Evolutionary conservation across 1,139 yeast species (phyloP).

Genomic region (Geotrichum bryndzae): DNA sequence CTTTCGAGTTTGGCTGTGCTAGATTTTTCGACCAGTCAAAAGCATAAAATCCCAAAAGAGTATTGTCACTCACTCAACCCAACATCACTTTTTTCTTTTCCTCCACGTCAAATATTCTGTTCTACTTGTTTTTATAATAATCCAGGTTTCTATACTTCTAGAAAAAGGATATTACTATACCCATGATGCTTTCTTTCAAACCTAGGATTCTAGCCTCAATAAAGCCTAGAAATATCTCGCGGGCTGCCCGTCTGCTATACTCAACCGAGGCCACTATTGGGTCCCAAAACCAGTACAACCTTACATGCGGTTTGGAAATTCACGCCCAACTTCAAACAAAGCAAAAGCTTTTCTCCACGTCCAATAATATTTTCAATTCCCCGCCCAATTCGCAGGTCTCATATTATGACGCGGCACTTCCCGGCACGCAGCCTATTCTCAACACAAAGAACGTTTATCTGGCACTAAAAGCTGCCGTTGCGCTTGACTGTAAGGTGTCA

Average conservation of each 20-base stretch:
- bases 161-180: background rate
- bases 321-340: slow-evolving; percentile 81
- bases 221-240: background rate
- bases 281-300: slow-evolving; percentile 29
- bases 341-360: slow-evolving; percentile 64
- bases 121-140: background rate
- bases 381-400: slow-evolving; percentile 68
- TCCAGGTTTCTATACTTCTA: background rate
- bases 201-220: background rate
- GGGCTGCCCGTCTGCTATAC: background rate
- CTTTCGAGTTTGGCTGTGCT: background rate
- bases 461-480: slow-evolving; percentile 69
- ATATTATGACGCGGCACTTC: slow-evolving; percentile 77
- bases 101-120: background rate
- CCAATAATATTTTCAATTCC: slow-evolving; percentile 41
- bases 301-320: slow-evolving; percentile 87
- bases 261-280: background rate
- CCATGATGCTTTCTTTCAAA: slow-evolving; percentile 5
- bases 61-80: background rate
- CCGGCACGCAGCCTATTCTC: slow-evolving; percentile 86
- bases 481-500: slow-evolving; percentile 58
- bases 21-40: slow-evolving; percentile 2
- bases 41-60: background rate
- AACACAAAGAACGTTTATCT: slow-evolving; percentile 68
- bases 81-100: background rate